A percentile compares a stretch with the other conserved stretches of the same genome.
Evolutionary conservation across 257 asterid genomes (phyloP).

Genomic region (Euphrasia confusa): DNA sequence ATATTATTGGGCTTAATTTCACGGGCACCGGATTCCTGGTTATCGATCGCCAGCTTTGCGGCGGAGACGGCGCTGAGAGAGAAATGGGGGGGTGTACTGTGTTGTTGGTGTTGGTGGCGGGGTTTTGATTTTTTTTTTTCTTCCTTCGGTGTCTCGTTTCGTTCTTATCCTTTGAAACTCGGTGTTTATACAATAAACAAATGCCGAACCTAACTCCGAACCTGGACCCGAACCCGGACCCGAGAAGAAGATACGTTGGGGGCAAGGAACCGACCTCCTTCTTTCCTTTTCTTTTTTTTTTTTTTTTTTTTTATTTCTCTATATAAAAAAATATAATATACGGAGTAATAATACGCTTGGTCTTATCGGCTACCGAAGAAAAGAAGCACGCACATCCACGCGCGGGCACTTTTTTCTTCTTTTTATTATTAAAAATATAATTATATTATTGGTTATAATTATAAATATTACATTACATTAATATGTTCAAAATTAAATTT

Average conservation of each 20-base stretch:
- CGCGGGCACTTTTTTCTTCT: too few relatives aligned
- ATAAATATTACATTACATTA: too few relatives aligned
- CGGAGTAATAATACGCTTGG: too few relatives aligned
- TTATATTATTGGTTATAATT: too few relatives aligned
- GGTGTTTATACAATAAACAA: slow-evolving; percentile 20
- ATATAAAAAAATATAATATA: too few relatives aligned
- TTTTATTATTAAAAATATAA: too few relatives aligned
- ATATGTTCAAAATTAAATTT: too few relatives aligned
- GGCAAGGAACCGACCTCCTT: slow-evolving; percentile 44
- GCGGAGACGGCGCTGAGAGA: neutral
- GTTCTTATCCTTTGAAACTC: slow-evolving; percentile 49
- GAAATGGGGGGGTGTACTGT: too few relatives aligned
- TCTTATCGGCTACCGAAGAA: too few relatives aligned
- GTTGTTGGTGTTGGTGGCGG: slow-evolving; percentile 23
- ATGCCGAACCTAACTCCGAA: slow-evolving; percentile 53
- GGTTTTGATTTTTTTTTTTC: neutral
- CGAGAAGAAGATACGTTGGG: slow-evolving; percentile 30
- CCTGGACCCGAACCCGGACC: slow-evolving; percentile 24
- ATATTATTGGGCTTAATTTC: slow-evolving; percentile 70
- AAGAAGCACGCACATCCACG: too few relatives aligned
- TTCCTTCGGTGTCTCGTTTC: too few relatives aligned
- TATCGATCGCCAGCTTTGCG: slow-evolving; percentile 72
- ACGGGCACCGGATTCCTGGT: slow-evolving; percentile 46
- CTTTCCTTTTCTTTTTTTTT: slow-evolving; percentile 25
- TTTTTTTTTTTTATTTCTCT: neutral